phyloP scores from a whole-genome alignment of 805 yeast genomes.

The Nakazawaea molendinolei region DNA sequence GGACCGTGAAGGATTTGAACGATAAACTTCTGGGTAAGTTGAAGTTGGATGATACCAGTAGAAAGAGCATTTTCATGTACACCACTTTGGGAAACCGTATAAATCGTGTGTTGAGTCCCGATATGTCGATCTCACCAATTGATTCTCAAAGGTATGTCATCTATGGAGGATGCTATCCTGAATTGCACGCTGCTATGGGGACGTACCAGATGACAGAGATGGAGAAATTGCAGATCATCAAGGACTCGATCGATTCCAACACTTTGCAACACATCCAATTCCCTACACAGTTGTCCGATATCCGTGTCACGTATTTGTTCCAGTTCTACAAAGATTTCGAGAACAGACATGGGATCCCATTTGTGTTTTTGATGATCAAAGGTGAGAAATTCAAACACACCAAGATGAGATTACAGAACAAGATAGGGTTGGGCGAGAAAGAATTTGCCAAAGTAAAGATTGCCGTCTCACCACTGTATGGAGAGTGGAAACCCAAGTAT shows the following conservation, averaged over 20 bases:
- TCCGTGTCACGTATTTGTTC: slow-evolving; percentile 25
- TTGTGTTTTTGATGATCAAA: slow-evolving; percentile 64
- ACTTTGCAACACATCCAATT: background rate
- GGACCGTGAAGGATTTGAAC: slow-evolving; percentile 47
- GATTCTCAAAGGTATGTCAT: slow-evolving; percentile 27
- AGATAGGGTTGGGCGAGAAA: slow-evolving; percentile 69
- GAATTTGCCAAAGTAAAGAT: slow-evolving; percentile 74
- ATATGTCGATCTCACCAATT: slow-evolving; percentile 28
- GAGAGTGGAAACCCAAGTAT: slow-evolving; percentile 33
- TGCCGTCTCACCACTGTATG: slow-evolving; percentile 41
- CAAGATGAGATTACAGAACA: slow-evolving; percentile 56
- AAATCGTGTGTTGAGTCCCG: slow-evolving; percentile 19
- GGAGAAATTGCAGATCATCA: slow-evolving; percentile 2
- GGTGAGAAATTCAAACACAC: slow-evolving; percentile 62
- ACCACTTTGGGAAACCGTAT: slow-evolving; percentile 26
- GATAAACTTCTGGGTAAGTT: slow-evolving; percentile 50
- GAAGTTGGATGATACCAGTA: slow-evolving; percentile 38
- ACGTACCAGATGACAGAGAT: slow-evolving; percentile 18
- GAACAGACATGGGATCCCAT: slow-evolving; percentile 77
- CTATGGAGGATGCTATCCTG: slow-evolving; percentile 36
- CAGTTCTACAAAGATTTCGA: slow-evolving; percentile 71
- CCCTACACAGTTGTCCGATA: slow-evolving; percentile 3
- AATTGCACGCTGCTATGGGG: slow-evolving; percentile 29
- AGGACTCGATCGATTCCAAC: slow-evolving; percentile 6
- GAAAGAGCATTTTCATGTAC: slow-evolving; percentile 51